phyloP scores from a whole-genome alignment of 169 alveolate species.

The Cryptosporidium sp. region DNA sequence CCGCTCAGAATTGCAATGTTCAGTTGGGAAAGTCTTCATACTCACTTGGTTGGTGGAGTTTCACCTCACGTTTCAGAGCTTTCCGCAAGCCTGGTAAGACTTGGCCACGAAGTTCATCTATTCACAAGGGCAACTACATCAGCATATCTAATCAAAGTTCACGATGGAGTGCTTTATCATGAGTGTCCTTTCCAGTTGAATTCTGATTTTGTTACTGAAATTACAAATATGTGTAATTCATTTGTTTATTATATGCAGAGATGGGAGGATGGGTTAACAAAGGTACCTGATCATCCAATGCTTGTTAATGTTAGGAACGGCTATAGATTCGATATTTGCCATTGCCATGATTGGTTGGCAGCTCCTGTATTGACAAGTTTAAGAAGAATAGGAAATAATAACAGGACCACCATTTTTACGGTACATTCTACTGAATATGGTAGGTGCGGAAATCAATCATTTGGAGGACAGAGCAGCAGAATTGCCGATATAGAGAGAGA shows the following conservation, averaged over 20 bases:
- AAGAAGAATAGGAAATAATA: slow-evolving; percentile 63
- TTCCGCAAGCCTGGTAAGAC: slow-evolving; percentile 82
- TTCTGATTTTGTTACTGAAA: slow-evolving; percentile 83
- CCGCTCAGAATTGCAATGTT: slow-evolving; percentile 80
- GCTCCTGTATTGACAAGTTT: slow-evolving; percentile 80
- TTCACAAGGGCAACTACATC: slow-evolving; percentile 79
- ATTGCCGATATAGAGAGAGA: slow-evolving; percentile 80
- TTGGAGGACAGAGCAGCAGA: slow-evolving; percentile 82
- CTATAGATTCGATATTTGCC: slow-evolving; percentile 80
- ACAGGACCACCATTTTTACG: slow-evolving; percentile 80
- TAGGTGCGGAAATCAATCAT: slow-evolving; percentile 83
- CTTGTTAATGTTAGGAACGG: slow-evolving; percentile 37
- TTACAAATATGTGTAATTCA: slow-evolving; percentile 83
- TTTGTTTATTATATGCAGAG: slow-evolving; percentile 78
- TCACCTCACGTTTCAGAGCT: slow-evolving; percentile 85
- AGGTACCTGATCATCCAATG: slow-evolving; percentile 32
- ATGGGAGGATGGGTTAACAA: slow-evolving; percentile 76
- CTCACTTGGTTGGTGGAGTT: slow-evolving; percentile 83
- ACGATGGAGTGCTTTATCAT: slow-evolving; percentile 80
- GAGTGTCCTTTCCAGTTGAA: slow-evolving; percentile 79
- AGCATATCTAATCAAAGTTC: slow-evolving; percentile 71
- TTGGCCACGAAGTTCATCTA: slow-evolving; percentile 84
- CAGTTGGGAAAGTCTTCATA: slow-evolving; percentile 84
- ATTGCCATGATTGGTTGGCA: slow-evolving; percentile 86
- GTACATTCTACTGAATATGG: slow-evolving; percentile 86